Conservation (phyloP, 2,329 filamentous ascomycete genomes). For the Tolypocladium capitatum region DNA sequence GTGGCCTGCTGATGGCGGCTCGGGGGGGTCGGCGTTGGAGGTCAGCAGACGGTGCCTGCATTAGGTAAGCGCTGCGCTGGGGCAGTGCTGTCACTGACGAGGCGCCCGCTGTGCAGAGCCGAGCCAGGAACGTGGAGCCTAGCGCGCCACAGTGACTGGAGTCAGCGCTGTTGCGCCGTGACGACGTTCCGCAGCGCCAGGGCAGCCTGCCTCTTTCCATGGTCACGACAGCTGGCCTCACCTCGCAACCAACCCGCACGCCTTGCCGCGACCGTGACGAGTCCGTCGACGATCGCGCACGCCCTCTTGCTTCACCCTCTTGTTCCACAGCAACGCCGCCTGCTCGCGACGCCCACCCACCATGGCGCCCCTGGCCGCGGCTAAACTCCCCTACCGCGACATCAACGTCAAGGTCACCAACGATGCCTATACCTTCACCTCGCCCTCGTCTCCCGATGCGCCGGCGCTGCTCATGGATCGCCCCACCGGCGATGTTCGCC, state of each 20-base stretch:
- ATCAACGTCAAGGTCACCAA: slow-evolving; percentile 91
- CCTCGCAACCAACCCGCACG: neutral
- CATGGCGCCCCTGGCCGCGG: slow-evolving; percentile 24
- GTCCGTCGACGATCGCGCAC: neutral
- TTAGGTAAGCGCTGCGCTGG: neutral
- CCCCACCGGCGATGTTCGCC: slow-evolving; percentile 77
- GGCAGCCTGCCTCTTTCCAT: neutral
- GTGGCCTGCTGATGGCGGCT: slow-evolving; percentile 1
- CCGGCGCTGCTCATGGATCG: slow-evolving; percentile 81
- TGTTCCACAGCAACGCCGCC: neutral
- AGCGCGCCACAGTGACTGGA: neutral
- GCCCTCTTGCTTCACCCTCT: too few relatives aligned
- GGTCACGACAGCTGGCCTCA: neutral
- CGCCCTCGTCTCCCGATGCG: slow-evolving; percentile 81
- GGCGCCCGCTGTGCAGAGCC: neutral
- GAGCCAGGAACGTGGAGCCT: neutral
- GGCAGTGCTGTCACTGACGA: too few relatives aligned
- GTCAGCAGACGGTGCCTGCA: neutral
- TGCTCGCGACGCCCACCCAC: neutral
- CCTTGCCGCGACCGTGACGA: neutral
- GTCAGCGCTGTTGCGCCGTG: neutral
- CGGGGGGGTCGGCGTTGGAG: neutral
- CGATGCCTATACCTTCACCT: slow-evolving; percentile 92
- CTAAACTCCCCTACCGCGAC: slow-evolving; percentile 67
- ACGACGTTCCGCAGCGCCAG: slow-evolving; percentile 3